Percentiles rank a stretch among this genome's conserved stretches.
These are phyloP conservation scores for Pseudozyma thailandica DNA, from an alignment of 1,284 basidiomycete genomes.

Conservation along the genomic window DNA sequence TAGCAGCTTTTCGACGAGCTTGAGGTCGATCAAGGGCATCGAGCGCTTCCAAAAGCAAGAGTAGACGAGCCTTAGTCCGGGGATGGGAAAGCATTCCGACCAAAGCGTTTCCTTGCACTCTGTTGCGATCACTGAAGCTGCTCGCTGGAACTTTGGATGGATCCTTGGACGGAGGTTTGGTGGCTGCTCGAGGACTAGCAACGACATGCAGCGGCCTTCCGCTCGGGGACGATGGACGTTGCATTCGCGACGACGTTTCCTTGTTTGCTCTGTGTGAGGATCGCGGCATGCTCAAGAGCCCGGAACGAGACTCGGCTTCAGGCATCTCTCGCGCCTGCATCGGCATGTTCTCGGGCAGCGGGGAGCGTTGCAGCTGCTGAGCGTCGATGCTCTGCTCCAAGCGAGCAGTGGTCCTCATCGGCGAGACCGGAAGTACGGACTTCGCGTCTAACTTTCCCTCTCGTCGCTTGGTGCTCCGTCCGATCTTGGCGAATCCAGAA, in stretches of 20 bases:
- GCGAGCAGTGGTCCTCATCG: conserved; percentile 9
- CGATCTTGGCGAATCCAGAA: conserved; percentile 41
- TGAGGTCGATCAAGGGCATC: conserved; percentile 26
- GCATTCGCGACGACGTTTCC: not conserved
- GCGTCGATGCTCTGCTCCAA: conserved; percentile 6
- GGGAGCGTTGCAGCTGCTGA: conserved; percentile 1
- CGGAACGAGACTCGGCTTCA: not conserved
- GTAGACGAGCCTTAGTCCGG: conserved; percentile 18
- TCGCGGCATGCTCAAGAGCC: not conserved
- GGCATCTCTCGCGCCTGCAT: not conserved
- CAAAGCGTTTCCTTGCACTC: conserved; percentile 8
- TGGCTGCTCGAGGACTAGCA: conserved; percentile 4
- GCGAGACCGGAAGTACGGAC: conserved; percentile 10
- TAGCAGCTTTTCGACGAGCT: conserved; percentile 14
- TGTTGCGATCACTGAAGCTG: not conserved
- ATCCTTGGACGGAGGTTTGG: not conserved
- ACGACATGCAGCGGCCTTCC: not conserved
- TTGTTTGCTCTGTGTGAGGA: not conserved
- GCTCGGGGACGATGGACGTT: not conserved
- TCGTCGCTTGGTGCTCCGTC: conserved; percentile 22
- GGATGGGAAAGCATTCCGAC: conserved; percentile 29
- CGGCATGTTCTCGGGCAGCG: conserved; percentile 1
- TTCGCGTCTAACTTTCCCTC: conserved; percentile 15
- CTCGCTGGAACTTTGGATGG: not conserved
- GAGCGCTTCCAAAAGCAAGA: conserved; percentile 24